Evolutionary conservation across 129 eudicot genomes (phyloP).

Genomic region (Tagetes erecta): DNA sequence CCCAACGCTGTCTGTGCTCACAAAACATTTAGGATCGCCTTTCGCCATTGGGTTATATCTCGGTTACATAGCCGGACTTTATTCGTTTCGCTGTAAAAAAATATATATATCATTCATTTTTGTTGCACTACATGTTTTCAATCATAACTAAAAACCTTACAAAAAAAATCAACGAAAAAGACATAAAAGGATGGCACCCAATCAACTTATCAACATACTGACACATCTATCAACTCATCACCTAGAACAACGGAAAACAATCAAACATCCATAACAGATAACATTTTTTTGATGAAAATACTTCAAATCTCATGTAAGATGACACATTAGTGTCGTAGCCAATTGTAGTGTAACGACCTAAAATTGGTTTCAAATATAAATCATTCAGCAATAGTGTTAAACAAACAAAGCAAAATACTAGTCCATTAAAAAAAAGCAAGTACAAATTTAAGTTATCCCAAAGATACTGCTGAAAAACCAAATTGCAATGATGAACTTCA

Average conservation of each 20-base stretch:
- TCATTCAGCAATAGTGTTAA: background rate
- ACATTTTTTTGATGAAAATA: too few species aligned
- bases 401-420: background rate
- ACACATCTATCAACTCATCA: conserved; percentile 6
- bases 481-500: background rate
- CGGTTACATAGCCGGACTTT: too few species aligned
- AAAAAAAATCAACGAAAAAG: background rate
- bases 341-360: background rate
- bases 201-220: background rate
- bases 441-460: background rate
- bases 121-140: background rate
- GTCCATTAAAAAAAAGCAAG: background rate
- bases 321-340: too few species aligned
- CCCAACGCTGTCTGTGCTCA: too few species aligned
- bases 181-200: background rate
- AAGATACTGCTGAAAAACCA: background rate
- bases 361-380: background rate
- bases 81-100: background rate
- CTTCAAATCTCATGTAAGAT: background rate
- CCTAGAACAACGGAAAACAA: background rate
- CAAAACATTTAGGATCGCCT: too few species aligned
- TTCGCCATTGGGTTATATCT: too few species aligned
- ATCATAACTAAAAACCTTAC: background rate
- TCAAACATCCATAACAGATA: background rate
- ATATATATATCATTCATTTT: background rate